Base-by-base conservation (phyloP, 2,329 filamentous ascomycete species). In the Fusarium austroafricanum region DNA sequence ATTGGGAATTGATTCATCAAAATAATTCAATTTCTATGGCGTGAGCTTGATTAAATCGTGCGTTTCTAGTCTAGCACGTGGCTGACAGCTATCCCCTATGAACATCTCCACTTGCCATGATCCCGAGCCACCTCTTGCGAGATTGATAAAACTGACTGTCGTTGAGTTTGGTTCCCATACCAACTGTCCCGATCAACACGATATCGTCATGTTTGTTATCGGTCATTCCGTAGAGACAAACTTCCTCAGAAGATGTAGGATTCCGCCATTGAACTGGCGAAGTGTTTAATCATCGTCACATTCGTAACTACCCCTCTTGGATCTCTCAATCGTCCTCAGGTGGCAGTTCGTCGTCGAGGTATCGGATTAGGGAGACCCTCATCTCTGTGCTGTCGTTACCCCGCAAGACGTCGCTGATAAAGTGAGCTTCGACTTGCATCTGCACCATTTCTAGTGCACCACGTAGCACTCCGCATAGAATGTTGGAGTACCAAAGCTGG, bases 351-450 rank as follows among this genome's bases (percentile, higher is more conserved):
- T 99, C 96, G 76, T 99, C 96, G 72, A 99, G 97, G 77, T 97
- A 97, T 73, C 95, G 88, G 74, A 98, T 88, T 73, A 99, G 82
- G 28, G 93, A 93, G 75, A 99, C 91, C 75, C 95, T 87, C 92
- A 99, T 97, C 83, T 99, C 96, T 2, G 96, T 99, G 18, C 92
- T 95, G 77, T 99, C 96, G 75, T 97, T 95, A 5, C 96, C 96
- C 57, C 94, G 89, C 62, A 99, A 83, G 31, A 97, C 87, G 78
- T 99, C 96, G 78, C 93, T 97, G 75, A 97, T 92, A 78, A 98
- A 99, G 77, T 97, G 94, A 45, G 93, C 93, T 78, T 99, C 95
- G 6, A 98, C 94, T 80, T 98, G 96, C 93, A 98, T 97, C 86
- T 98, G 95, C 75, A 98, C 95, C 96, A 99, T 99, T 80, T 99